Evolutionary conservation across 352 stramenopile genomes (phyloP), one percentile per base, ranked within the genome.

Genomic region (Phytopythium helicoides): DNA sequence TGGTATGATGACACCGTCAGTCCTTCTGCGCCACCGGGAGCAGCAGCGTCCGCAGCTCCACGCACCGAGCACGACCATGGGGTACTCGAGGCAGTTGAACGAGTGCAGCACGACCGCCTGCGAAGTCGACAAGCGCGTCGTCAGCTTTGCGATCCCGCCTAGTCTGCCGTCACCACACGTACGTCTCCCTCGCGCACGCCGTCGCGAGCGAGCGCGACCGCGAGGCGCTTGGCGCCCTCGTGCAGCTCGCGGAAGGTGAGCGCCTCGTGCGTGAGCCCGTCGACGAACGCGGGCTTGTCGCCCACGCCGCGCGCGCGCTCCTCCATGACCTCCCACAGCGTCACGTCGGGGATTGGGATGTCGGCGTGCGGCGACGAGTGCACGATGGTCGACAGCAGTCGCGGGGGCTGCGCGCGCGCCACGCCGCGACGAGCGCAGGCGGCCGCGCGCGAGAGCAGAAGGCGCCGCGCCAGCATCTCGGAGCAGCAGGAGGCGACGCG

Each of bases 41-140:
- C 40, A 52, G 26, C 3, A 11, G 21, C 19, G 11, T 46, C 34
- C n/a, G 38, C 31, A 48, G 5, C 9, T 37, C 9, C 34, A 55
- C 56, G 46, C 53, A 87, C 76, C 76, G 8, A 80, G 52, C 19
- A 81, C 71, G 15, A 86, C 60, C 49, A 83, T 68, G 8, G 75
- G 72, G 42, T 75, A 88, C 50, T 88, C 74, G 39, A 84, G 64
- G 58, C 69, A 82, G 58, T 87, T 87, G 56, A 76, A 62, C 40
- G 68, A 71, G 48, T 85, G 70, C 28, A 83, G 42, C 37, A 84
- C 31, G n/a, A 86, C 64, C 1, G 63, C 62, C 57, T 73, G 42
- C 7, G 16, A 15, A 21, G 12, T 1, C 3, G 10, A 8, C 14
- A 38, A 23, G n/a, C n/a, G n/a, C n/a, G n/a, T n/a, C 16, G 31